Percentiles rank a stretch among this genome's conserved stretches.
Conservation (phyloP, 2,329 filamentous ascomycete genomes). For the Emergomyces orientalis region DNA sequence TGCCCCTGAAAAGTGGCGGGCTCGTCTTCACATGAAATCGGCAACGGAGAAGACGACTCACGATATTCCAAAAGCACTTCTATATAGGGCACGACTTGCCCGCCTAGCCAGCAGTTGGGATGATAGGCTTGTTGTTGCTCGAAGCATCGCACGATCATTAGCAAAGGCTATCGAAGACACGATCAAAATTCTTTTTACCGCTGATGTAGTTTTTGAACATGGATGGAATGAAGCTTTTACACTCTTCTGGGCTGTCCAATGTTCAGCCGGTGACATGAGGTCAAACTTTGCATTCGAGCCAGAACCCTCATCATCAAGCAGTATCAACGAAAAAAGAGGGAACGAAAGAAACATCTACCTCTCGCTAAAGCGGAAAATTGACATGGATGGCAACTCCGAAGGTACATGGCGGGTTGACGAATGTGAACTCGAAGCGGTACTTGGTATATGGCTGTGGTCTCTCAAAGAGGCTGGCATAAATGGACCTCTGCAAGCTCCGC, state of each 20-base stretch:
- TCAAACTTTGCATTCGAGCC: background rate
- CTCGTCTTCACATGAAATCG: background rate
- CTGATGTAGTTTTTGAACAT: conserved; percentile 2
- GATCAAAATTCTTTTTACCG: conserved; percentile 2
- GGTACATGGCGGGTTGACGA: conserved; percentile 20
- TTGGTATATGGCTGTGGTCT: conserved; percentile 28
- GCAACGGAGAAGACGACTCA: background rate
- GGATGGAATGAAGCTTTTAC: conserved; percentile 6
- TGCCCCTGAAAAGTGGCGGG: background rate
- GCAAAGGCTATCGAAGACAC: conserved; percentile 4
- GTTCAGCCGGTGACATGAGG: background rate
- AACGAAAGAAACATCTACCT: conserved; percentile 4
- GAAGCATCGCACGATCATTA: background rate
- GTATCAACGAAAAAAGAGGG: background rate
- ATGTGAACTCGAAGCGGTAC: conserved; percentile 24
- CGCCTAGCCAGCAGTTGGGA: conserved; percentile 5
- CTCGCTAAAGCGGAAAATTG: conserved; percentile 5
- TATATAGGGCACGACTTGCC: conserved; percentile 6
- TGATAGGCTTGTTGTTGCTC: conserved; percentile 4
- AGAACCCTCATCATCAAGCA: background rate
- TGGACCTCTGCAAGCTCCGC: background rate
- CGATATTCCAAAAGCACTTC: background rate
- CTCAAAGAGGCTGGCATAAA: conserved; percentile 11
- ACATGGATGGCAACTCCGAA: background rate
- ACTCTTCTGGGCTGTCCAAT: background rate